phyloP scores from a whole-genome alignment of 2,329 filamentous ascomycete species.

The Chaetomiaceae sp. region DNA sequence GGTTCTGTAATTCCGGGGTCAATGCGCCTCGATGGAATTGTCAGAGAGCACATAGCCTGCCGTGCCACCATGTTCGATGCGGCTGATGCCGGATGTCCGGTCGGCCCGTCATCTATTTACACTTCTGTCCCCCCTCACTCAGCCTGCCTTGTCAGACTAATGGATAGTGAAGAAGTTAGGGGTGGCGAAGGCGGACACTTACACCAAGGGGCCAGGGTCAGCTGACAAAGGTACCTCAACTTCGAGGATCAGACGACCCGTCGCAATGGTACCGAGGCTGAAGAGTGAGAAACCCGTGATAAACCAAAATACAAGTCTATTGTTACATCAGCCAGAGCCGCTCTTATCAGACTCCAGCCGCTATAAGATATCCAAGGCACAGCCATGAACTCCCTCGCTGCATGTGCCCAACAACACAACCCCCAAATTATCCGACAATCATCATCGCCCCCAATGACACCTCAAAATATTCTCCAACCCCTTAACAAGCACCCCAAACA shows the following conservation, averaged over 20 bases:
- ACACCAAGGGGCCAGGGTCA: no score
- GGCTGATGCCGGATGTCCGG: constrained; percentile 3
- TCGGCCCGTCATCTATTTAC: background rate
- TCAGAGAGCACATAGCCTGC: no score
- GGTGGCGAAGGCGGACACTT: no score
- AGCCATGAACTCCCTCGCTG: background rate
- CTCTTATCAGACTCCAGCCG: background rate
- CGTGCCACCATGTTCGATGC: background rate
- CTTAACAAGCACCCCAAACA: constrained; percentile 1
- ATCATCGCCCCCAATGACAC: background rate
- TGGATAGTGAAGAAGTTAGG: no score
- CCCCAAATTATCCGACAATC: background rate
- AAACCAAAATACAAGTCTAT: constrained; percentile 4
- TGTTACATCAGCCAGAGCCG: constrained; percentile 6
- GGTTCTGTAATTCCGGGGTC: no score
- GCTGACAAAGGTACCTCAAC: no score
- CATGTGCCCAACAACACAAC: background rate
- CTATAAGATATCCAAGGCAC: background rate
- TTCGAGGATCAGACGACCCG: no score
- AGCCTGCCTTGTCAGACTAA: no score
- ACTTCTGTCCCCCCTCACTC: no score
- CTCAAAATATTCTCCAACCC: background rate
- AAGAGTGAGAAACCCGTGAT: no score
- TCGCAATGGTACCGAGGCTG: no score
- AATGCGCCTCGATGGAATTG: no score